A percentile compares a stretch with the other conserved stretches of the same genome.
Evolutionary conservation across 176 grass and related monocot species (phyloP).

Genomic region (Eragrostis curvula): DNA sequence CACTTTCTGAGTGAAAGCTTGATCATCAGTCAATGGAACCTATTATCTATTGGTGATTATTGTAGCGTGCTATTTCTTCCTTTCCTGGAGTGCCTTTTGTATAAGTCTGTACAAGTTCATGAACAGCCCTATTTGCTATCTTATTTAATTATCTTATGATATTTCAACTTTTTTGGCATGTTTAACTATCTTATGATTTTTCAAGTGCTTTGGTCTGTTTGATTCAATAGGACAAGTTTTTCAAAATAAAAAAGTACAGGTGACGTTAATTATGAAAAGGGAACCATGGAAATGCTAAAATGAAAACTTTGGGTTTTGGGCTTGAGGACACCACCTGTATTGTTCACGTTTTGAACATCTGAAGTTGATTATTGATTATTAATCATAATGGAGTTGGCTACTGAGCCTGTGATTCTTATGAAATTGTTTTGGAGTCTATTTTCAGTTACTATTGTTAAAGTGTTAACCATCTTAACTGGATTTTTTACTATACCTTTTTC

Average conservation of each 20-base stretch:
- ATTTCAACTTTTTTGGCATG: neutral
- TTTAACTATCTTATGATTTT: neutral
- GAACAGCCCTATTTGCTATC: neutral
- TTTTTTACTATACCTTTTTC: neutral
- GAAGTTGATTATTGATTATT: neutral
- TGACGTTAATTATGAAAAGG: neutral
- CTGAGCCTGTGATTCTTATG: neutral
- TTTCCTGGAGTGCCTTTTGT: neutral
- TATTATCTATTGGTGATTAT: neutral
- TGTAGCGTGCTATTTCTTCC: neutral
- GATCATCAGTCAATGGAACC: conserved; percentile 3
- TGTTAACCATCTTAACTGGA: neutral
- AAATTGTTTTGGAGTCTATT: neutral
- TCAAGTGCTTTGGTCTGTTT: neutral
- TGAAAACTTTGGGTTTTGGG: neutral
- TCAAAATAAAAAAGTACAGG: neutral
- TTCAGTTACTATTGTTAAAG: neutral
- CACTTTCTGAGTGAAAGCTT: conserved; percentile 12
- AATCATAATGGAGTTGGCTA: neutral
- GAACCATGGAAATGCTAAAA: neutral
- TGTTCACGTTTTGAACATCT: neutral
- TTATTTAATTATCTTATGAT: neutral
- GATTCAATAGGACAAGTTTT: neutral
- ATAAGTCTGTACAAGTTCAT: neutral
- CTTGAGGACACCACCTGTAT: neutral